A percentile compares a stretch with the other conserved stretches of the same genome.
phyloP scores from a whole-genome alignment of 371 early-diverging fungal genomes.

The Parasitella parasitica region DNA sequence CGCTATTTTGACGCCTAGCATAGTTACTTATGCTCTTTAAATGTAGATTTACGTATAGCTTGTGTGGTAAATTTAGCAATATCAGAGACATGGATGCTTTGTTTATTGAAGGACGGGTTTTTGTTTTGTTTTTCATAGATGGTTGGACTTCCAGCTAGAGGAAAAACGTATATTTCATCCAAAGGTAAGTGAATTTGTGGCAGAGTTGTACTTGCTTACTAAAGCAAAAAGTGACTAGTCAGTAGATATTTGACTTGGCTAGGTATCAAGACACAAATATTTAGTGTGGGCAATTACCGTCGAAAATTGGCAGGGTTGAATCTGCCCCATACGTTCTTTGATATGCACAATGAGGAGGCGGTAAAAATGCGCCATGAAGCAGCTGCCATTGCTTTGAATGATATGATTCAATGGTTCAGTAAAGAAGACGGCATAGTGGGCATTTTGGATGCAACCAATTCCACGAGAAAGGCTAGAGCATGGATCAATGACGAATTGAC shows the following conservation, averaged over 20 bases:
- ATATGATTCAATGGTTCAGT: constrained; percentile 90
- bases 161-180: constrained; percentile 88
- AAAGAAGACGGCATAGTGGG: constrained; percentile 76
- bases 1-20: not conserved
- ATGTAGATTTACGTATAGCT: constrained; percentile 31
- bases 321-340: constrained; percentile 87
- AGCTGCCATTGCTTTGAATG: constrained; percentile 78
- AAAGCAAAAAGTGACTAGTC: constrained; percentile 42
- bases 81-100: not conserved
- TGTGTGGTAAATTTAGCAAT: constrained; percentile 29
- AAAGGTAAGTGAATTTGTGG: constrained; percentile 66
- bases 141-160: constrained; percentile 89
- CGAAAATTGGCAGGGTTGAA: constrained; percentile 82
- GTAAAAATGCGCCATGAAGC: constrained; percentile 75
- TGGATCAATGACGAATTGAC: constrained; percentile 68
- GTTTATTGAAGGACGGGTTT: not conserved
- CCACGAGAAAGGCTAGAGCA: constrained; percentile 79
- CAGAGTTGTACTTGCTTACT: not conserved
- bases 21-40: not conserved
- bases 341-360: constrained; percentile 75
- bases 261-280: constrained; percentile 87
- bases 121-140: constrained; percentile 43
- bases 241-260: constrained; percentile 94
- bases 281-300: constrained; percentile 93
- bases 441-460: constrained; percentile 96